These are phyloP conservation scores for Pachysandra terminalis DNA, from an alignment of 164 flowering plant genomes.

Conservation along the genomic window DNA sequence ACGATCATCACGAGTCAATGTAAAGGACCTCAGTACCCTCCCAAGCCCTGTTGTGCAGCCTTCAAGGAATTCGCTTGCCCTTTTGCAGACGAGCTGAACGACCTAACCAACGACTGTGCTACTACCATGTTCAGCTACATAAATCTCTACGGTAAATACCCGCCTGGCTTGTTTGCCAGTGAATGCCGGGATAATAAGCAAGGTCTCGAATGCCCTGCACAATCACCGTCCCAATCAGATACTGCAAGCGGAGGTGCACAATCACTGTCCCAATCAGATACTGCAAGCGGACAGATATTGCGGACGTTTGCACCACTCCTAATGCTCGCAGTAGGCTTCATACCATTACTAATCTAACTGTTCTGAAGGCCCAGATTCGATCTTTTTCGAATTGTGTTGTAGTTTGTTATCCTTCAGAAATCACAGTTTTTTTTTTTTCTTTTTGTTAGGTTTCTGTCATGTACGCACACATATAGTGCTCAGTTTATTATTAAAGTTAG, in stretches of 20 bases:
- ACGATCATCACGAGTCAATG: not conserved
- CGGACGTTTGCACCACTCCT: slow-evolving; percentile 4
- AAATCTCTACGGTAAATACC: not conserved
- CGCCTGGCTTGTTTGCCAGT: not conserved
- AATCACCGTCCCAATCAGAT: slow-evolving; percentile 6
- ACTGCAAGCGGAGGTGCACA: slow-evolving; percentile 7
- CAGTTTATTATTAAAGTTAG: no score
- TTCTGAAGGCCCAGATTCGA: slow-evolving; percentile 3
- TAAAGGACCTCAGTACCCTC: not conserved
- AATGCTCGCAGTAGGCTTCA: slow-evolving; percentile 8
- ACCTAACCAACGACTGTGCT: not conserved
- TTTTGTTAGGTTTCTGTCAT: no score
- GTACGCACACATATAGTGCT: no score
- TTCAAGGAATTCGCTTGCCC: not conserved
- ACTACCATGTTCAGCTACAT: slow-evolving; percentile 1
- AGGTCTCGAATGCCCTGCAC: slow-evolving; percentile 12
- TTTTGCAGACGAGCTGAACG: not conserved
- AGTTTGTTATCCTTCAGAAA: no score
- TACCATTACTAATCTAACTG: slow-evolving; percentile 6
- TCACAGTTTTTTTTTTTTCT: no score
- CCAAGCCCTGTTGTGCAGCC: not conserved
- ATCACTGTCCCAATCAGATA: slow-evolving; percentile 8
- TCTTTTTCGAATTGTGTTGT: not conserved
- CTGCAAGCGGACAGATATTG: not conserved
- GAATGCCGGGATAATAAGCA: not conserved